Conservation (phyloP, 129 eudicot species). For the Centella asiatica region DNA sequence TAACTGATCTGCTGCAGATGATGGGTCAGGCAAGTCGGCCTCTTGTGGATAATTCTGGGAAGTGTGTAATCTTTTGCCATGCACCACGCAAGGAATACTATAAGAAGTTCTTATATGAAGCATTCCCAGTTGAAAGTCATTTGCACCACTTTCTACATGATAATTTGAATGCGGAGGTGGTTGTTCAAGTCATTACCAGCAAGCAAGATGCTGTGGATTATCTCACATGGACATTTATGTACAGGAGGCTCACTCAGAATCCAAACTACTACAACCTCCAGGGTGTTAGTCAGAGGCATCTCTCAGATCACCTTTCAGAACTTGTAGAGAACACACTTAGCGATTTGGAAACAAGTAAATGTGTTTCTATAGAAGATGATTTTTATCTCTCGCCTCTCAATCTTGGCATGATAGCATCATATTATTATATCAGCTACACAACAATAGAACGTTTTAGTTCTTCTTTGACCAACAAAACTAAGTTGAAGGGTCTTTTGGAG, state of each 20-base stretch:
- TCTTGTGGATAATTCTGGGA: slow-evolving; percentile 73
- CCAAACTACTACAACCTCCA: slow-evolving; percentile 91
- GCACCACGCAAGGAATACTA: slow-evolving; percentile 93
- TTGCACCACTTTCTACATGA: slow-evolving; percentile 78
- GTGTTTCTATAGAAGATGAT: slow-evolving; percentile 63
- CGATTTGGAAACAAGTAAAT: slow-evolving; percentile 74
- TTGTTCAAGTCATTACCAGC: slow-evolving; percentile 58
- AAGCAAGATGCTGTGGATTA: slow-evolving; percentile 96
- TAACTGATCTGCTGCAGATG: slow-evolving; percentile 91
- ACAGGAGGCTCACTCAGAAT: slow-evolving; percentile 83
- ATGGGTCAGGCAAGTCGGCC: slow-evolving; percentile 96
- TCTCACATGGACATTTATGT: slow-evolving; percentile 90
- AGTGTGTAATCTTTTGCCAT: slow-evolving; percentile 86
- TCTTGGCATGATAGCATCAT: slow-evolving; percentile 85
- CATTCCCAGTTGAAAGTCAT: slow-evolving; percentile 89
- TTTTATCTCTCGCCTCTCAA: slow-evolving; percentile 57
- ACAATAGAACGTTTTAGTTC: slow-evolving; percentile 77
- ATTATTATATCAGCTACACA: slow-evolving; percentile 75
- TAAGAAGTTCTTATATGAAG: slow-evolving; percentile 75
- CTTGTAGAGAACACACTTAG: slow-evolving; percentile 75
- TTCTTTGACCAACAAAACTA: slow-evolving; percentile 59
- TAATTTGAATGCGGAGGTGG: slow-evolving; percentile 80
- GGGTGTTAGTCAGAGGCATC: slow-evolving; percentile 86
- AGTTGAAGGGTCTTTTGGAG: slow-evolving; percentile 78
- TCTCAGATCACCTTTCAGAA: slow-evolving; percentile 83